These are phyloP conservation scores for Solanum sejunctum DNA, from an alignment of 257 asterid genomes.

Conservation along the genomic window DNA sequence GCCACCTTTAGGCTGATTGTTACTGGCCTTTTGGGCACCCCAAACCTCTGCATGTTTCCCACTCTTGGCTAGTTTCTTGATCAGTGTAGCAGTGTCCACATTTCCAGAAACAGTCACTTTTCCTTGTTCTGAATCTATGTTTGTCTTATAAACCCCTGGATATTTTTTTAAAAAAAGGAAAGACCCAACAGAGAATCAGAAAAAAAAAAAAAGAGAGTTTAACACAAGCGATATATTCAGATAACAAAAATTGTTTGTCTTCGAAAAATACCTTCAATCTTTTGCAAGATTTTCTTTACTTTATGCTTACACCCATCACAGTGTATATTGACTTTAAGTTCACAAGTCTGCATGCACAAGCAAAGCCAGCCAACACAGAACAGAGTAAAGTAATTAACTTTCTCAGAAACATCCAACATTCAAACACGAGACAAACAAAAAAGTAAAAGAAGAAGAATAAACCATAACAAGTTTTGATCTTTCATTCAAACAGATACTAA, in stretches of 20 bases:
- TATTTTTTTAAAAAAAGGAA: background rate
- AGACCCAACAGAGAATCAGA: background rate
- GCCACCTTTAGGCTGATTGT: slow-evolving; percentile 35
- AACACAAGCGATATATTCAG: background rate
- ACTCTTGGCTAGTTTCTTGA: slow-evolving; percentile 67
- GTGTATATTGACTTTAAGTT: slow-evolving; percentile 86
- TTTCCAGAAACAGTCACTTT: slow-evolving; percentile 93
- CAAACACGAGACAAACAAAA: background rate
- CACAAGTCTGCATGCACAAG: slow-evolving; percentile 86
- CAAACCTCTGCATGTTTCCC: slow-evolving; percentile 83
- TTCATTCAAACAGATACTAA: background rate
- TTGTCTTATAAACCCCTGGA: slow-evolving; percentile 69
- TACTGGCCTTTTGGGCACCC: slow-evolving; percentile 60
- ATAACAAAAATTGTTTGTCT: slow-evolving; percentile 4
- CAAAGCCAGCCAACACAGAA: slow-evolving; percentile 34
- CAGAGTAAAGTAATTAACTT: slow-evolving; percentile 26
- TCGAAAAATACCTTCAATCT: slow-evolving; percentile 64
- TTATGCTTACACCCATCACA: slow-evolving; percentile 90
- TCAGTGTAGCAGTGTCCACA: slow-evolving; percentile 64
- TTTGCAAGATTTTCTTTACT: slow-evolving; percentile 91
- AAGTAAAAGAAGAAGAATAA: background rate
- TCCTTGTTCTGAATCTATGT: slow-evolving; percentile 73
- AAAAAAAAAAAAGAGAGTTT: background rate
- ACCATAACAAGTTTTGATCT: background rate
- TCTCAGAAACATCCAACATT: background rate